These are phyloP conservation scores for Tylopilus balloui DNA, from an alignment of 768 basidiomycete genomes.

Conservation along the genomic window DNA sequence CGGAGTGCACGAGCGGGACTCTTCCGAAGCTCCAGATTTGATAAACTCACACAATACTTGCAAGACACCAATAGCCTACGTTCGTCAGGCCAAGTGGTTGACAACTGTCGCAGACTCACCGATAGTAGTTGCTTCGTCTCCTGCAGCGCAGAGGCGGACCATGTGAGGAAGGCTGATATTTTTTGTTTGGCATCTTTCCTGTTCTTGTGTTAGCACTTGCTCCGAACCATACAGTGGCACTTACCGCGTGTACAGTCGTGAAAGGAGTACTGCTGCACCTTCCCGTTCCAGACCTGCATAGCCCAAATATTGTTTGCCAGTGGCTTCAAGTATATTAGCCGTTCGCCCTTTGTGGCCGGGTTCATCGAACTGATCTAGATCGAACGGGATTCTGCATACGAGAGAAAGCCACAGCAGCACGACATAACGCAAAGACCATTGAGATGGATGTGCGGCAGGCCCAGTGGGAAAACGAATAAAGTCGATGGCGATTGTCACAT, in stretches of 20 bases:
- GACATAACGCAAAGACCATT: slow-evolving; percentile 83
- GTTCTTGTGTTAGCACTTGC: slow-evolving; percentile 9
- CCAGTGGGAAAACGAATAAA: slow-evolving; percentile 52
- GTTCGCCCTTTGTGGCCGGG: slow-evolving; percentile 48
- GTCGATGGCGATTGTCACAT: slow-evolving; percentile 69
- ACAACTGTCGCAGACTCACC: slow-evolving; percentile 34
- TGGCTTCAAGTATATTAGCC: slow-evolving; percentile 49
- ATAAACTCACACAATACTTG: slow-evolving; percentile 67
- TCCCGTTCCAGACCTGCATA: slow-evolving; percentile 83
- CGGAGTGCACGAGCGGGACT: slow-evolving; percentile 42
- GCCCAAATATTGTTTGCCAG: slow-evolving; percentile 54
- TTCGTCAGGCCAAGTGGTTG: slow-evolving; percentile 1
- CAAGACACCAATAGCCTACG: slow-evolving; percentile 62
- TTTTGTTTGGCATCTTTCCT: slow-evolving; percentile 56
- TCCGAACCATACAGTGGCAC: slow-evolving; percentile 13
- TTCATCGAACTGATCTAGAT: slow-evolving; percentile 81
- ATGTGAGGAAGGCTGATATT: slow-evolving; percentile 51
- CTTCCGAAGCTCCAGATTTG: slow-evolving; percentile 57
- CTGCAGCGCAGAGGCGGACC: slow-evolving; percentile 39
- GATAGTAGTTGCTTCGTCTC: slow-evolving; percentile 43
- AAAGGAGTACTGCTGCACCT: slow-evolving; percentile 74
- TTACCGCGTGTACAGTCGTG: slow-evolving; percentile 76
- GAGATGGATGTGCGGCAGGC: slow-evolving; percentile 37
- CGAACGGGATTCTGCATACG: slow-evolving; percentile 91
- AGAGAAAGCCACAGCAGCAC: slow-evolving; percentile 91